phyloP scores from a whole-genome alignment of 2,329 filamentous ascomycete species.

The Westerdykella ornata region DNA sequence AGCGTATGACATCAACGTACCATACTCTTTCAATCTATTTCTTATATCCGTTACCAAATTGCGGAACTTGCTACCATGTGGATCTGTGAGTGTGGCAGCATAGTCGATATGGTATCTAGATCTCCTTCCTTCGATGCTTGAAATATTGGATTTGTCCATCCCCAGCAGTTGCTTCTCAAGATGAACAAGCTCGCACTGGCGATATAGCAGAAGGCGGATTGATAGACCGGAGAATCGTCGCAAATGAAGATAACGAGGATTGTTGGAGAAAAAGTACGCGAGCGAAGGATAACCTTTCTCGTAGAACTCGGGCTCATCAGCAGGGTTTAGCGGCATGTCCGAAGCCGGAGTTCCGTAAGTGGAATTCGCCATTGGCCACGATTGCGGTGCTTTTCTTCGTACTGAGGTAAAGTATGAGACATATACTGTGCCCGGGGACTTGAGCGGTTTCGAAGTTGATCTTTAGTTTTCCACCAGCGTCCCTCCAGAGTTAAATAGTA shows the following conservation, averaged over 20 bases:
- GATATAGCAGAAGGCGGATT: constrained; percentile 5
- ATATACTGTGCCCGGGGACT: too few species aligned
- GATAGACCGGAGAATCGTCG: constrained; percentile 9
- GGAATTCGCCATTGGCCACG: neutral
- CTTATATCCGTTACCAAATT: constrained; percentile 4
- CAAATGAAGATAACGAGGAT: constrained; percentile 6
- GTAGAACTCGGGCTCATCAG: neutral
- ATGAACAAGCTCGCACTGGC: constrained; percentile 4
- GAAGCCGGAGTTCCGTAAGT: neutral
- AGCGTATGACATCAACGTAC: constrained; percentile 1
- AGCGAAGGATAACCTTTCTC: constrained; percentile 7
- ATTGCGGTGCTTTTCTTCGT: too few species aligned
- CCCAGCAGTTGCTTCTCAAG: constrained; percentile 4
- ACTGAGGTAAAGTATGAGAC: too few species aligned
- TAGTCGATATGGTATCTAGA: neutral
- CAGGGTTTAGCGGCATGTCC: neutral
- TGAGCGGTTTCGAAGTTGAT: too few species aligned
- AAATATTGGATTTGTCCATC: constrained; percentile 2
- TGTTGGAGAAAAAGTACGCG: constrained; percentile 6
- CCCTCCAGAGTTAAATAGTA: too few species aligned
- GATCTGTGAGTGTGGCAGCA: neutral
- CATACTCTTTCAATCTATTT: constrained; percentile 7
- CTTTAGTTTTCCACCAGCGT: too few species aligned
- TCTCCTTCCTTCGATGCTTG: neutral
- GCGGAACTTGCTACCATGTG: neutral